These are phyloP conservation scores for Kalanchoe fedtschenkoi DNA, from an alignment of 164 flowering plant genomes.

Conservation along the genomic window DNA sequence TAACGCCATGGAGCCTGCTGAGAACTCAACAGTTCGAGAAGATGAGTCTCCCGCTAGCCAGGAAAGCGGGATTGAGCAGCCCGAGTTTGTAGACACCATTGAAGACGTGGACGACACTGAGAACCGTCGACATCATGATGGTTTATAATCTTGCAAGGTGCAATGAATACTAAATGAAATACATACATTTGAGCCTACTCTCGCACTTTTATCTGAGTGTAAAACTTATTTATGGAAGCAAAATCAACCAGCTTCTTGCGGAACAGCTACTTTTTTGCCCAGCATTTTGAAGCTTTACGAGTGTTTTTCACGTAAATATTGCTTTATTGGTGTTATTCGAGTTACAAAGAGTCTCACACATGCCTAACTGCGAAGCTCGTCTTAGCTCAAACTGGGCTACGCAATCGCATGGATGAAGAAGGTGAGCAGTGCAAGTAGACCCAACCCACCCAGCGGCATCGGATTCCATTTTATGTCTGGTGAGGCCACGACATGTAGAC, in stretches of 20 bases:
- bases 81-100: not conserved
- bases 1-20: slow-evolving; percentile 38
- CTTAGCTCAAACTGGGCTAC: not conserved
- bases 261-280: too few relatives aligned
- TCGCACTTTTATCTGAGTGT: slow-evolving; percentile 1
- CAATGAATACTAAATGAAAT: not conserved
- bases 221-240: not conserved
- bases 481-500: not conserved
- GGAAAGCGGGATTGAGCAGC: not conserved
- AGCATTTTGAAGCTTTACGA: too few relatives aligned
- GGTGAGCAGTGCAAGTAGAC: too few relatives aligned
- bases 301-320: too few relatives aligned
- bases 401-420: not conserved
- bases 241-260: not conserved
- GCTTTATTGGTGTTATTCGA: too few relatives aligned
- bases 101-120: not conserved
- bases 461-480: slow-evolving; percentile 2
- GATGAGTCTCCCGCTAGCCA: not conserved
- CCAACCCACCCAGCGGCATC: too few relatives aligned
- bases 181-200: not conserved
- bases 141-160: not conserved
- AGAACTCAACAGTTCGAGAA: slow-evolving; percentile 5
- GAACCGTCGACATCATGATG: not conserved
- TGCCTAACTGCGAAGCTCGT: too few relatives aligned
- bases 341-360: too few relatives aligned